Base-by-base conservation (phyloP, 139 green algal species). In the Limnomonas spitsbergensis region DNA sequence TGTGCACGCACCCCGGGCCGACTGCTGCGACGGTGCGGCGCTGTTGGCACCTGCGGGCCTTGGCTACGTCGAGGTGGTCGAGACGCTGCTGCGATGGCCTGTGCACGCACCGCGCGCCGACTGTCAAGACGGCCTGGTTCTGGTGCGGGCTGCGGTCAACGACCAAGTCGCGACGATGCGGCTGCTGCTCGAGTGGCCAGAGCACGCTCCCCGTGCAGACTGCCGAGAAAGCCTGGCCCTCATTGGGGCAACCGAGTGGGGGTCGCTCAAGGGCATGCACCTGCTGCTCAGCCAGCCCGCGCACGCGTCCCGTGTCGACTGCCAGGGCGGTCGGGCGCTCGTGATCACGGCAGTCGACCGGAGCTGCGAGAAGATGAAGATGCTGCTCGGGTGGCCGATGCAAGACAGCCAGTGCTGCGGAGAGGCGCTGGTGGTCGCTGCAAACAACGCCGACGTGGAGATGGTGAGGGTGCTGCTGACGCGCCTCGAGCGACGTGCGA, bases 331-430 rank as follows among this genome's bases (percentile, higher is more conserved):
- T 32, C 6, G 9, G 56, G 26, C n/a, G 7, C 34, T 69, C 34
- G 42, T 27, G 42, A 9, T 9, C 9, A 34, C 67, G 9, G 67
- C 67, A 7, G n/a, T 26, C 4, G 67, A 34, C 35, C 32, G 67
- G 34, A 31, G 47, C 35, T 7, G 3, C 35, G n/a, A 74, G 35
- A 34, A 53, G 14, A 34, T 40, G 67, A 26, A 29, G 14, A 31
- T 74, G 67, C 67, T 74, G 67, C 27, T 74, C 32, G 56, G 56
- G 20, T 69, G 56, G 56, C n/a, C n/a, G n/a, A n/a, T n/a, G n/a
- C n/a, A n/a, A n/a, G 14, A 61, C 47, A 26, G 31, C 61, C 31
- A 26, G 20, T 14, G n/a, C n/a, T 6, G 61, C 6, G 61, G 61
- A n/a, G 27, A 14, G 20, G 61, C 61, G n/a, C 61, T 71, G 24